phyloP scores from a whole-genome alignment of 1,139 yeast genomes.

The Maudiozyma humilis region DNA sequence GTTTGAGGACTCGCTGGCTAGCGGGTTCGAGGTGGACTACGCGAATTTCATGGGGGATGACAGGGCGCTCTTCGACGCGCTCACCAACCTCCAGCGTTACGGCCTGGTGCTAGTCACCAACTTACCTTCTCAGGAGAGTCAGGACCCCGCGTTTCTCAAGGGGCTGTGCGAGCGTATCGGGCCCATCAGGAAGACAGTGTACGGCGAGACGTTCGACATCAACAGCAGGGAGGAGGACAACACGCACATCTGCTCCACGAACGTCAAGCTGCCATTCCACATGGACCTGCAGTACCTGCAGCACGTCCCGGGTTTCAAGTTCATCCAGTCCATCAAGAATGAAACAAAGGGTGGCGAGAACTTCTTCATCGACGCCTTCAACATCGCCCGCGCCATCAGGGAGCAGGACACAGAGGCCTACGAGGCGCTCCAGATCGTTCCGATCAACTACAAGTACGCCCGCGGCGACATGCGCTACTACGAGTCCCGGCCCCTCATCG shows the following conservation, averaged over 20 bases:
- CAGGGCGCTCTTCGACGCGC: slow-evolving; percentile 34
- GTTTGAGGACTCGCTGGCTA: slow-evolving; percentile 24
- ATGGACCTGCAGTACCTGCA: slow-evolving; percentile 77
- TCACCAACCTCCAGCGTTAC: slow-evolving; percentile 44
- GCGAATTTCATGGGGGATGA: slow-evolving; percentile 39
- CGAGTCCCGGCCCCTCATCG: slow-evolving; percentile 57
- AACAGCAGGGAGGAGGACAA: slow-evolving; percentile 51
- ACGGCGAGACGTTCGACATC: slow-evolving; percentile 69
- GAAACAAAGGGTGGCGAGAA: slow-evolving; percentile 55
- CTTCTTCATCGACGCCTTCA: slow-evolving; percentile 65
- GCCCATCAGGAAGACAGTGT: slow-evolving; percentile 63
- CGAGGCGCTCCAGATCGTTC: slow-evolving; percentile 52
- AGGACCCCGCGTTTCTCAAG: slow-evolving; percentile 30
- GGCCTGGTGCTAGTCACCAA: slow-evolving; percentile 54
- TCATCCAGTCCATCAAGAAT: slow-evolving; percentile 60
- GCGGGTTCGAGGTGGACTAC: slow-evolving; percentile 35
- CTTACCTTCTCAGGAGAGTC: slow-evolving; percentile 38
- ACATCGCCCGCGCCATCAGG: slow-evolving; percentile 52
- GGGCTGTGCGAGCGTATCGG: slow-evolving; percentile 55
- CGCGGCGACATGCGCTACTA: slow-evolving; percentile 59
- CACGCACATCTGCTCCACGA: slow-evolving; percentile 64
- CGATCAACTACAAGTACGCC: slow-evolving; percentile 63
- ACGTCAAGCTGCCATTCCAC: slow-evolving; percentile 61
- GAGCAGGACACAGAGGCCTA: slow-evolving; percentile 56
- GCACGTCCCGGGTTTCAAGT: slow-evolving; percentile 76